Percentiles rank a stretch among this genome's conserved stretches.
Evolutionary conservation across 2,329 filamentous ascomycete species (phyloP).

Genomic region (Lachnellula cervina): DNA sequence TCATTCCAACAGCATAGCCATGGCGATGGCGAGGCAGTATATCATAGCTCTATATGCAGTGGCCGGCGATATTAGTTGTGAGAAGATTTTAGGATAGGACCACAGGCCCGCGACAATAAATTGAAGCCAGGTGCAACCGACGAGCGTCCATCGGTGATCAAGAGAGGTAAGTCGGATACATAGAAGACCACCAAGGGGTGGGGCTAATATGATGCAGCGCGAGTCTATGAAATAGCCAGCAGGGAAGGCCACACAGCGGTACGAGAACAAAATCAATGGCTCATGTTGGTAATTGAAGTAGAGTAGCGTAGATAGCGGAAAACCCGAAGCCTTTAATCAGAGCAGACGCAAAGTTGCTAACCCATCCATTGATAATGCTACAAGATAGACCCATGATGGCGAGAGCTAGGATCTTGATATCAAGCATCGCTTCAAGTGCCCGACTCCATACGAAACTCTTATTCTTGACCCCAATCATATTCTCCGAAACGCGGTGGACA

Average conservation of each 20-base stretch:
- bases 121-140: slow-evolving; percentile 61
- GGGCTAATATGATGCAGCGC: background rate
- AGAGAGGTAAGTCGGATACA: slow-evolving; percentile 55
- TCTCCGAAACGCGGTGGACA: slow-evolving; percentile 55
- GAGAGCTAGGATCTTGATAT: slow-evolving; percentile 58
- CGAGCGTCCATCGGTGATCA: slow-evolving; percentile 59
- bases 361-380: slow-evolving; percentile 55
- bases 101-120: slow-evolving; percentile 57
- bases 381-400: slow-evolving; percentile 61
- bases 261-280: slow-evolving; percentile 29
- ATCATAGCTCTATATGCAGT: slow-evolving; percentile 27
- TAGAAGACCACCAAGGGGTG: slow-evolving; percentile 5
- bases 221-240: background rate
- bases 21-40: background rate
- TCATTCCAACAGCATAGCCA: background rate
- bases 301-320: slow-evolving; percentile 55
- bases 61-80: slow-evolving; percentile 61
- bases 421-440: slow-evolving; percentile 51
- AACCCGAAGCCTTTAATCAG: slow-evolving; percentile 68
- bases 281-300: slow-evolving; percentile 69
- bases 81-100: slow-evolving; percentile 33
- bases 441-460: slow-evolving; percentile 54
- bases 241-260: background rate
- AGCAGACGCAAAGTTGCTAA: slow-evolving; percentile 62
- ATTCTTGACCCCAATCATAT: slow-evolving; percentile 57